Conservation (phyloP, 768 basidiomycete genomes). For the Leccinum longicurvipes region DNA sequence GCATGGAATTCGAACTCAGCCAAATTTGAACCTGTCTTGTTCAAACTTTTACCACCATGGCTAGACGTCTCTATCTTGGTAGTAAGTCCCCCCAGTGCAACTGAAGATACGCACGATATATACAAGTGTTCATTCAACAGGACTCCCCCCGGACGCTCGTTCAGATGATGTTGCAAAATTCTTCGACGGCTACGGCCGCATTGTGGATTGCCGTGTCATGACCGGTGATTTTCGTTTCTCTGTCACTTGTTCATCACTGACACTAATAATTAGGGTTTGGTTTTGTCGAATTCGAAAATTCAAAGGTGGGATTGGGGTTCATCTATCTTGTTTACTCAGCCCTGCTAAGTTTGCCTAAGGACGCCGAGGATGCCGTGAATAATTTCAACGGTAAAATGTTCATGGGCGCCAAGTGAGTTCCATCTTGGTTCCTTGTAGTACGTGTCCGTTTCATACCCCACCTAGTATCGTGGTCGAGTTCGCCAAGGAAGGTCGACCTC, state of each 20-base stretch:
- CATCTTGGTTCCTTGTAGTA: background rate
- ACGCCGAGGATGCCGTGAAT: constrained; percentile 90
- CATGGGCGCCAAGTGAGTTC: constrained; percentile 68
- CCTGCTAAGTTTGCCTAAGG: constrained; percentile 44
- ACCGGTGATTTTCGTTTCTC: constrained; percentile 57
- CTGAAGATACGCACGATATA: constrained; percentile 3
- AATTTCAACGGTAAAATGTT: constrained; percentile 87
- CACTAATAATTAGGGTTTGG: constrained; percentile 67
- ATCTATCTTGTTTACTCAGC: background rate
- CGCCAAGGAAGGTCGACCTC: constrained; percentile 87
- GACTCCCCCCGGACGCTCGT: constrained; percentile 79
- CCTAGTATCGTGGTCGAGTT: constrained; percentile 92
- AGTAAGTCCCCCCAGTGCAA: constrained; percentile 43
- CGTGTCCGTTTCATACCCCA: background rate
- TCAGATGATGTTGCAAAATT: constrained; percentile 83
- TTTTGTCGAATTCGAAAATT: constrained; percentile 92
- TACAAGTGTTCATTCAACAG: constrained; percentile 34
- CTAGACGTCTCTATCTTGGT: constrained; percentile 83
- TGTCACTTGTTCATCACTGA: constrained; percentile 8
- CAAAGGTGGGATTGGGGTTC: constrained; percentile 46
- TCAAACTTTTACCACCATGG: constrained; percentile 50
- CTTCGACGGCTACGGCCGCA: constrained; percentile 87
- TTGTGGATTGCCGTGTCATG: constrained; percentile 92
- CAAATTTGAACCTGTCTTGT: constrained; percentile 25
- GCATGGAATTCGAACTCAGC: constrained; percentile 32